Evolutionary conservation across 2,329 filamentous ascomycete genomes (phyloP), one percentile per base, ranked within the genome.

Genomic region (Epichloe coenophiala): DNA sequence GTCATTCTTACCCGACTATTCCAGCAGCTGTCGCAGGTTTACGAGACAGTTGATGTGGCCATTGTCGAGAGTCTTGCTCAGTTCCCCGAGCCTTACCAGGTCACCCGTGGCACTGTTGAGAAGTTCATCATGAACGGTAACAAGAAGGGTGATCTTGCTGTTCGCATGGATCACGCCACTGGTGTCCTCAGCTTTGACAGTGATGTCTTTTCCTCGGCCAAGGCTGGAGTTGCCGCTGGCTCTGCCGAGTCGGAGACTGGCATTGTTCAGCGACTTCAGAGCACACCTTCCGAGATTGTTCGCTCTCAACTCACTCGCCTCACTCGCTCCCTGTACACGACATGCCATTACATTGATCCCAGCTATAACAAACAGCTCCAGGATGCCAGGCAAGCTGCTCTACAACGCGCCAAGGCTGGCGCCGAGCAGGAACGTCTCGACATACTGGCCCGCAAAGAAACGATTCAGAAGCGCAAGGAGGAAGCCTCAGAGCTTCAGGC

Each of bases 111-210:
- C 58, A 95, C 88, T 55, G 94, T 98, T 58, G 93, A 98, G 76
- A 98, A 97, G 74, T 98, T 98, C 77, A 97, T 98, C 77, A 98
- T 98, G 93, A 98, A 98, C 70, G 93, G 93, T 56, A 97, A 95
- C 80, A 98, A 98, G 82, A 98, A 98, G 80, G 93, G 93, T 51
- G 93, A 98, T 61, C 78, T 98, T 44, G 86, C 93, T 49, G 94
- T 98, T 61, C 89, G 93, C 55, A 88, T 97, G 70, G 88, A 97
- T 65, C 93, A 98, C 65, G 89, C 89, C 55, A 91, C 90, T 49
- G 89, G 93, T 54, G 87, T 96, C 47, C 80, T 98, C 54, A 96
- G 89, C 67, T 98, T 98, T 61, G 93, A 98, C 68, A 94, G 88
- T 50, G 93, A 98, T 67, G 89, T 98, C 58, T 97, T 98, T 76